Evolutionary conservation across 2,329 filamentous ascomycete species (phyloP), one percentile per base, ranked within the genome.

Genomic region (Apiospora aurea): DNA sequence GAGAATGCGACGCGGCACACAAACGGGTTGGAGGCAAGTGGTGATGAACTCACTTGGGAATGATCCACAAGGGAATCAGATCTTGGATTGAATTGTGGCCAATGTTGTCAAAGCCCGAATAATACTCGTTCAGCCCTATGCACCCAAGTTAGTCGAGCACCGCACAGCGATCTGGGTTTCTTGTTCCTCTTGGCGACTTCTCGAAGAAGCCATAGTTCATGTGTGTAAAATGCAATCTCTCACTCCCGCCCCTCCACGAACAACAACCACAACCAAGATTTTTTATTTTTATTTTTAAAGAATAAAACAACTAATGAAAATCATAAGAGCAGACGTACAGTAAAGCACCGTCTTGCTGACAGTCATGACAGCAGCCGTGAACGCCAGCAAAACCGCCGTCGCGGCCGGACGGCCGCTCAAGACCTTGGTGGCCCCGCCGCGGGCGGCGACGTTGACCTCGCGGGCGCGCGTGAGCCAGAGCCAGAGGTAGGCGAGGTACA

Each of bases 341-440:
- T 91, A 91, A 2, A 91, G 79, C 14, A 86, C 78, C n/a, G 89
- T 90, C 85, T 90, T 91, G 83, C 86, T 89, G 14, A 90, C 75
- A 0, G 89, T 91, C 89, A 90, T 90, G 70, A 90, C 84, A 0
- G 87, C 85, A 0, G 87, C 86, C 72, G 85, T 84, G 74, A 89
- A 89, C 6, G 83, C 86, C 2, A 88, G 67, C 24, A 89, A 53
- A 4, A 87, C 79, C 0, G 86, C 87, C 72, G 81, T 26, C 0
- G 83, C 88, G 0, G 84, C 88, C 2, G 77, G 72, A 0, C 83
- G 77, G 0, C 88, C 88, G 0, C 73, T 78, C 4, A 89, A 72
- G 2, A 78, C 79, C 74, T 76, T 79, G 74, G 75, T 78, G 14
- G 72, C 26, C 26, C 26, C 75, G 16, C 75, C 76, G 6, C 71